Evolutionary conservation across 2,329 filamentous ascomycete species (phyloP).

Genomic region (Cordyceps militaris): DNA sequence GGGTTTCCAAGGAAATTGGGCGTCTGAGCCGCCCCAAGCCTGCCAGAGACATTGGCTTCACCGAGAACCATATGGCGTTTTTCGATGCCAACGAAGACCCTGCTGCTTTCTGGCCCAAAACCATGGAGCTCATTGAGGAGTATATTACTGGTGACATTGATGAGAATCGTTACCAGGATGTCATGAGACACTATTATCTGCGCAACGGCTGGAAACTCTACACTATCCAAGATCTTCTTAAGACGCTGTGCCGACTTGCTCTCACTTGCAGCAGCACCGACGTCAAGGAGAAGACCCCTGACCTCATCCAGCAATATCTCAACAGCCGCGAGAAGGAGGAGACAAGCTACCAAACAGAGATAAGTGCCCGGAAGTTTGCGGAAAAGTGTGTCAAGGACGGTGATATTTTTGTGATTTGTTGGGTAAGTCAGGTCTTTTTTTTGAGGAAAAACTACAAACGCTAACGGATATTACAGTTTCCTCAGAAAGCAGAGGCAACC

Average conservation of each 20-base stretch:
- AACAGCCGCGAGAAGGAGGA: conserved; percentile 73
- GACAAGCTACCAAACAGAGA: conserved; percentile 84
- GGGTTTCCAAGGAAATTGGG: conserved; percentile 65
- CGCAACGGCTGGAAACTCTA: conserved; percentile 90
- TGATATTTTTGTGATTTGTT: conserved; percentile 84
- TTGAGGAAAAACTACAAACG: conserved; percentile 3
- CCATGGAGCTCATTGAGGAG: conserved; percentile 78
- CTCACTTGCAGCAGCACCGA: conserved; percentile 79
- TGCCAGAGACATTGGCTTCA: conserved; percentile 74
- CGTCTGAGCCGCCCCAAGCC: conserved; percentile 71
- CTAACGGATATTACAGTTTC: conserved; percentile 48
- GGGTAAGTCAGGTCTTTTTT: conserved; percentile 55
- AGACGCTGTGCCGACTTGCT: conserved; percentile 72
- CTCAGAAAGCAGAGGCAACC: conserved; percentile 59
- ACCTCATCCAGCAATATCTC: conserved; percentile 83
- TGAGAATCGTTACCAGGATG: conserved; percentile 77
- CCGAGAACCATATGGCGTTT: conserved; percentile 72
- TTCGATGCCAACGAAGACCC: conserved; percentile 56
- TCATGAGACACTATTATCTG: conserved; percentile 85
- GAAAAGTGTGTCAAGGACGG: conserved; percentile 90
- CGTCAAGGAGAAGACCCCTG: conserved; percentile 85
- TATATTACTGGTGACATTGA: conserved; percentile 79
- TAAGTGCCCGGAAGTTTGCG: conserved; percentile 83
- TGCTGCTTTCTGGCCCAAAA: conserved; percentile 76
- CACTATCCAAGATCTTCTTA: conserved; percentile 82